Evolutionary conservation across 2,329 filamentous ascomycete genomes (phyloP).

Genomic region (Septoria linicola): DNA sequence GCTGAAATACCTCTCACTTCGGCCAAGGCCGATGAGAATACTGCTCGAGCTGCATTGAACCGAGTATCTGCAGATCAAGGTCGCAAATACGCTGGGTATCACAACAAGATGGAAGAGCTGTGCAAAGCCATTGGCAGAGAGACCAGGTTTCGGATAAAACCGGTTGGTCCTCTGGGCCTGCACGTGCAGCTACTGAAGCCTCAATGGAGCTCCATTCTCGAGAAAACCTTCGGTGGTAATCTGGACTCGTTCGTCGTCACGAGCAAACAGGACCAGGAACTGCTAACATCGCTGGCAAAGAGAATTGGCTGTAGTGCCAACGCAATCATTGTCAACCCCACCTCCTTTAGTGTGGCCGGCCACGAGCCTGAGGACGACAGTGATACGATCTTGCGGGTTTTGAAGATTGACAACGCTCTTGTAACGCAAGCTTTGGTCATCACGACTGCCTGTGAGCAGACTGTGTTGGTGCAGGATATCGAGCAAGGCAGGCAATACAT

Average conservation of each 20-base stretch:
- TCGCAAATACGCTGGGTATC: conserved; percentile 64
- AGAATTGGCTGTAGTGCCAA: conserved; percentile 56
- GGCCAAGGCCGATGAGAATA: conserved; percentile 7
- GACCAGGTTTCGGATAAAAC: conserved; percentile 64
- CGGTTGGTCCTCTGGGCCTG: conserved; percentile 79
- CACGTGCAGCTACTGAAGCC: conserved; percentile 75
- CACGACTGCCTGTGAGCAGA: conserved; percentile 77
- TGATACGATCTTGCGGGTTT: conserved; percentile 74
- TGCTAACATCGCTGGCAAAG: conserved; percentile 49
- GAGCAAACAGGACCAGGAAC: conserved; percentile 70
- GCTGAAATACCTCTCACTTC: conserved; percentile 34
- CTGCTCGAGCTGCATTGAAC: background rate
- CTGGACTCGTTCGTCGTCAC: conserved; percentile 80
- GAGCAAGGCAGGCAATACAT: conserved; percentile 68
- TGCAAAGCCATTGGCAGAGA: conserved; percentile 70
- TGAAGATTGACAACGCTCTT: conserved; percentile 75
- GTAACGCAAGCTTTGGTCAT: conserved; percentile 83
- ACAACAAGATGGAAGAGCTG: conserved; percentile 61
- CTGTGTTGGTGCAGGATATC: conserved; percentile 70
- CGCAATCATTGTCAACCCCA: conserved; percentile 63
- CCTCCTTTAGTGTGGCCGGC: conserved; percentile 57
- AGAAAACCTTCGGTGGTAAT: conserved; percentile 68
- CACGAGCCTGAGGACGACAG: conserved; percentile 72
- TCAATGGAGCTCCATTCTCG: conserved; percentile 79
- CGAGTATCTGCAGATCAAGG: conserved; percentile 50